A percentile compares a stretch with the other conserved stretches of the same genome.
Conservation (phyloP, 2,329 filamentous ascomycete genomes). For the Dactylellina cionopaga region DNA sequence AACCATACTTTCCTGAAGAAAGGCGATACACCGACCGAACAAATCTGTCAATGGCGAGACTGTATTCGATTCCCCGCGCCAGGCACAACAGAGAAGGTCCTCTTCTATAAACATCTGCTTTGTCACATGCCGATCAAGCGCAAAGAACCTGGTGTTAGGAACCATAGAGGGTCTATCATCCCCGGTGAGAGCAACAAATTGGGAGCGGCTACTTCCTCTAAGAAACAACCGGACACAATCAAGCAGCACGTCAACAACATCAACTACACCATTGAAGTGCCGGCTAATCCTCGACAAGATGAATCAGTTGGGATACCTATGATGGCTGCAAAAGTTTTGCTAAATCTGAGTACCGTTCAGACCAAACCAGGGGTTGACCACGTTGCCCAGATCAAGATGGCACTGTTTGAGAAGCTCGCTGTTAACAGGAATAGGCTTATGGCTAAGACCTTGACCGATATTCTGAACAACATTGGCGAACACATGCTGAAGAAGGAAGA, state of each 20-base stretch:
- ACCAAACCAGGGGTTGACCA: not conserved
- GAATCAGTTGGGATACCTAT: conserved; percentile 7
- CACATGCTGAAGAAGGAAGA: not conserved
- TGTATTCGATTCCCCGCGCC: conserved; percentile 10
- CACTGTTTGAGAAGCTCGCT: conserved; percentile 10
- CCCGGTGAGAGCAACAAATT: not conserved
- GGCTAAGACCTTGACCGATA: not conserved
- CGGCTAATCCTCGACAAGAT: not conserved
- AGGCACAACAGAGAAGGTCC: conserved; percentile 6
- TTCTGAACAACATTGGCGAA: not conserved
- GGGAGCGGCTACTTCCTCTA: not conserved
- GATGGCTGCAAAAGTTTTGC: conserved; percentile 33
- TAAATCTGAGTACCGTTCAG: conserved; percentile 25
- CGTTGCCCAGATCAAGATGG: not conserved
- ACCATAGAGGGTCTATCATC: conserved; percentile 10
- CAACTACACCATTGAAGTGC: conserved; percentile 23
- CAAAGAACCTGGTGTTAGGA: conserved; percentile 9
- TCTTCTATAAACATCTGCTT: conserved; percentile 31
- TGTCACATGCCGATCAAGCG: conserved; percentile 34
- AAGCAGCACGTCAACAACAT: not conserved
- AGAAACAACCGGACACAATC: conserved; percentile 5
- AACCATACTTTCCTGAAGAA: conserved; percentile 23
- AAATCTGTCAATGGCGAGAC: conserved; percentile 3
- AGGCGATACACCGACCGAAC: not conserved
- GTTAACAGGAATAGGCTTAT: conserved; percentile 11